Base-by-base conservation (phyloP, 352 stramenopile genomes). In the Globisporangium emineosum region DNA sequence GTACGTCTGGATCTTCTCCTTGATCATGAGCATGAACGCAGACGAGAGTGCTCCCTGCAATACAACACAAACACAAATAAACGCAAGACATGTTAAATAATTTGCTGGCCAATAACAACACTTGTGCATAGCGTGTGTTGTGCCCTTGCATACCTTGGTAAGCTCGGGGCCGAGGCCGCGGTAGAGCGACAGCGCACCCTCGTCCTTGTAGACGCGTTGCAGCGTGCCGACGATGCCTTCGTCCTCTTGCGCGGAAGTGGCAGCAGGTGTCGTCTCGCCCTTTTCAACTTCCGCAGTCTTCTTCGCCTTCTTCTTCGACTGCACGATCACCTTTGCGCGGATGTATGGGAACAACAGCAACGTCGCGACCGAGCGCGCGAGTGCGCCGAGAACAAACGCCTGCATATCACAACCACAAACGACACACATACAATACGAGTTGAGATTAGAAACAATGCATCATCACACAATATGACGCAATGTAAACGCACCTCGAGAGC, bases 21-120 rank as follows among this genome's bases (percentile, higher is more conserved):
- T 99, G 63, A 98, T 94, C 91, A 98, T 98, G 68, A 98, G 89
- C 96, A 98, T 99, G 37, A 99, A 74, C 32, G 95, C 96, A 0
- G 94, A 94, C 64, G 90, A 98, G 7, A 98, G 88, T n/a, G 98
- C 94, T n/a, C 94, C 97, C 73, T 97, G 49, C 33, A 70, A 53
- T 15, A n/a, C n/a, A n/a, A n/a, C n/a, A n/a, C n/a, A n/a, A n/a
- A n/a, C n/a, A 15, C 37, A 37, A 23, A 19, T 23, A 29, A 49
- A 13, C 13, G 32, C 40, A 50, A 66, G 12, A 35, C 43, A 57
- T 43, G 35, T 42, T 33, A 33, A 51, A 60, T 67, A 40, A 4
- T 19, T 43, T 53, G 30, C 27, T 40, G 7, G 29, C 6, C 13
- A 17, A 53, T 37, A n/a, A 13, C 7, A 10, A 23, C 9, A n/a